These are phyloP conservation scores for Hanseniaspora guilliermondii DNA, from an alignment of 805 yeast genomes.

Conservation along the genomic window DNA sequence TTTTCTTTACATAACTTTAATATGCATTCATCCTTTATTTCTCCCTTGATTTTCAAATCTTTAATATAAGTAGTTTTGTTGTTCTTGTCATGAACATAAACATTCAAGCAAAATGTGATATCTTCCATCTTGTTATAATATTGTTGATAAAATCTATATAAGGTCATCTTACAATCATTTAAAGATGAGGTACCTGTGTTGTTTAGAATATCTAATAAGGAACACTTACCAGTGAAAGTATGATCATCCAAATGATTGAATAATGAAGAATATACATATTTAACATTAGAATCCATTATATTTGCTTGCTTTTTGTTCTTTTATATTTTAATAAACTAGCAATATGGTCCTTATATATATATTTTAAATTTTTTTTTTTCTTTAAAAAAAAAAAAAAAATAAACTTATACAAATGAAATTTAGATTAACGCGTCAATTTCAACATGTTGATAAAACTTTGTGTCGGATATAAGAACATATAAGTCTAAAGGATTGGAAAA, in stretches of 20 bases:
- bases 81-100: background rate
- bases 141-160: background rate
- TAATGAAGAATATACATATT: constrained; percentile 4
- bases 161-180: background rate
- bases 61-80: background rate
- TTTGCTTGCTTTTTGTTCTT: background rate
- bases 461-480: no score
- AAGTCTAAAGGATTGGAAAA: no score
- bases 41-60: background rate
- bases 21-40: background rate
- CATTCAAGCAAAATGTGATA: background rate
- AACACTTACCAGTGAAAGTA: constrained; percentile 1
- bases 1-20: background rate
- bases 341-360: no score
- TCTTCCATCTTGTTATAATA: background rate
- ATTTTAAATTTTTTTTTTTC: no score
- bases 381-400: no score
- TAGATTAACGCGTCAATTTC: no score
- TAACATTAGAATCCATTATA: background rate
- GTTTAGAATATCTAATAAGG: constrained; percentile 4
- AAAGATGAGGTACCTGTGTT: background rate
- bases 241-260: background rate
- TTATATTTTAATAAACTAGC: no score
- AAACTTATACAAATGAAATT: no score
- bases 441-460: no score